Conservation (phyloP, 2,329 filamentous ascomycete genomes). For the Pseudogymnoascus sp. region DNA sequence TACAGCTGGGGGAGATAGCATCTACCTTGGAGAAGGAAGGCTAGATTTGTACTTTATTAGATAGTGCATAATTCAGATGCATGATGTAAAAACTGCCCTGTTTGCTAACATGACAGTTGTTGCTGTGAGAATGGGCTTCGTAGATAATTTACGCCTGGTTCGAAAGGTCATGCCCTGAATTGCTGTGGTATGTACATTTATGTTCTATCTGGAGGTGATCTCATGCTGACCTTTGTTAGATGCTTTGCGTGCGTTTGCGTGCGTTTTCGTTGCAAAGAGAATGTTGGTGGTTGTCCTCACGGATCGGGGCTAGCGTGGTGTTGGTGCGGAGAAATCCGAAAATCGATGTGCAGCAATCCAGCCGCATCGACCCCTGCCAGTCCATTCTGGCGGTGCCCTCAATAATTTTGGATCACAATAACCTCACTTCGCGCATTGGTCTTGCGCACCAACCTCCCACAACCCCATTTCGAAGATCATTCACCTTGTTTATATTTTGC, state of each 20-base stretch:
- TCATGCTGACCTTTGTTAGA: background rate
- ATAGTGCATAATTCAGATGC: slow-evolving; percentile 14
- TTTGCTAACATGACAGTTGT: background rate
- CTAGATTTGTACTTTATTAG: slow-evolving; percentile 30
- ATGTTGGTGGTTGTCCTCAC: background rate
- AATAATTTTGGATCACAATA: slow-evolving; percentile 9
- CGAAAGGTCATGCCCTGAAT: background rate
- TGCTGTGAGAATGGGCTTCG: background rate
- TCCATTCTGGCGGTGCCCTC: slow-evolving; percentile 6
- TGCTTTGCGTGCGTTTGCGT: background rate
- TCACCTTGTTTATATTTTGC: background rate
- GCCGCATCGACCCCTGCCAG: slow-evolving; percentile 5
- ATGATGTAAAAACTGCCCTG: background rate
- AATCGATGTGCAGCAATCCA: background rate
- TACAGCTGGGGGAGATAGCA: slow-evolving; percentile 4
- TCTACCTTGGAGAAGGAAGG: slow-evolving; percentile 12
- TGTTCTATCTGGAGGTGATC: background rate
- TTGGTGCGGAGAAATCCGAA: background rate
- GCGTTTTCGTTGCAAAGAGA: background rate
- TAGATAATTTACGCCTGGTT: background rate
- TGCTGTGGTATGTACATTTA: background rate
- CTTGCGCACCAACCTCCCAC: slow-evolving; percentile 3
- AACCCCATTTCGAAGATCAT: background rate
- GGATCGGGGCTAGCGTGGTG: background rate
- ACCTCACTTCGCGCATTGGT: slow-evolving; percentile 4